A percentile compares a stretch with the other conserved stretches of the same genome.
phyloP scores from a whole-genome alignment of 2,329 filamentous ascomycete genomes.

The Sarocladium kiliense region DNA sequence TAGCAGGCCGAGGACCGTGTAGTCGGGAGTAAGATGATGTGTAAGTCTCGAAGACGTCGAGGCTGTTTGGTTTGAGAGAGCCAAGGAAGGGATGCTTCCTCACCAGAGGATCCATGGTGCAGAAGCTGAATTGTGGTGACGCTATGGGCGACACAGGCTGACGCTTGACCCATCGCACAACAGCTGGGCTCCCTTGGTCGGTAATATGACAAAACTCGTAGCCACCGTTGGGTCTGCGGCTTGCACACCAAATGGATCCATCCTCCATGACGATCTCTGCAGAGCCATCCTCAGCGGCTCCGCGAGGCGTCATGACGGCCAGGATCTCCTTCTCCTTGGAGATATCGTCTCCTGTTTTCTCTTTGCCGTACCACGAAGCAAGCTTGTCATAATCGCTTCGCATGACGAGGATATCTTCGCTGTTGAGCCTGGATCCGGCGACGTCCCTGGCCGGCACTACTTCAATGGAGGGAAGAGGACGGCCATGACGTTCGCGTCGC shows the following conservation, averaged over 20 bases:
- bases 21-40: slow-evolving; percentile 16
- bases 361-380: slow-evolving; percentile 24
- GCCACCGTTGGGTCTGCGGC: slow-evolving; percentile 46
- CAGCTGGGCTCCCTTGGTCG: slow-evolving; percentile 51
- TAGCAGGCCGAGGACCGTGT: neutral
- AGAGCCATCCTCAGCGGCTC: slow-evolving; percentile 42
- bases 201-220: slow-evolving; percentile 63
- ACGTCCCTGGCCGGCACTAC: slow-evolving; percentile 66
- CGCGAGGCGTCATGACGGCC: slow-evolving; percentile 62
- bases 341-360: slow-evolving; percentile 32
- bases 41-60: slow-evolving; percentile 68
- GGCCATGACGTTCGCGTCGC: slow-evolving; percentile 48
- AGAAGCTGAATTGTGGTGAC: slow-evolving; percentile 42
- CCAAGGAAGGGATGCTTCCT: slow-evolving; percentile 72
- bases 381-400: slow-evolving; percentile 61
- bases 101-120: slow-evolving; percentile 64
- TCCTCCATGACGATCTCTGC: slow-evolving; percentile 64
- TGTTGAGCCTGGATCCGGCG: slow-evolving; percentile 58
- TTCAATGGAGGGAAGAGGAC: slow-evolving; percentile 65
- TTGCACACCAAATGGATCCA: slow-evolving; percentile 54
- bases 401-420: slow-evolving; percentile 66
- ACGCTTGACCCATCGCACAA: slow-evolving; percentile 62
- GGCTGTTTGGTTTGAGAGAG: slow-evolving; percentile 54
- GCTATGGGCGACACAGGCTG: neutral
- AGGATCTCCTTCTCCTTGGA: slow-evolving; percentile 50